Conservation (phyloP, 352 stramenopile species). For the Globisporangium paddicum region DNA sequence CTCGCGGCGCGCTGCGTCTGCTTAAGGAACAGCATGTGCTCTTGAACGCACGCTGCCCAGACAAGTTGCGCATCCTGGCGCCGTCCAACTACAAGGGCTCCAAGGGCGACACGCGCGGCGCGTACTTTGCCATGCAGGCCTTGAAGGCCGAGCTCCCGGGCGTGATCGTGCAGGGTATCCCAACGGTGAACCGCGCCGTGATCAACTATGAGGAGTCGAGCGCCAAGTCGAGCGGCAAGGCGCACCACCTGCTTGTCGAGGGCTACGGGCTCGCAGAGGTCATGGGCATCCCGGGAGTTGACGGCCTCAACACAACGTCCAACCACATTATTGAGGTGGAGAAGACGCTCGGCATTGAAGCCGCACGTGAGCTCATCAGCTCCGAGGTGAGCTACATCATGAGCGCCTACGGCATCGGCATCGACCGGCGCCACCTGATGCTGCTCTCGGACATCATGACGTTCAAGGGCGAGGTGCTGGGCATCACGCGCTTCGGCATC, state of each 20-base stretch:
- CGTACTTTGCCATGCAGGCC: slow-evolving; percentile 94
- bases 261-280: slow-evolving; percentile 97
- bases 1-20: slow-evolving; percentile 60
- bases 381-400: slow-evolving; percentile 99
- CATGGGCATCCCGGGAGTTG: slow-evolving; percentile 97
- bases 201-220: slow-evolving; percentile 97
- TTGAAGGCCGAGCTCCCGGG: slow-evolving; percentile 94
- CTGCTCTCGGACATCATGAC: slow-evolving; percentile 99
- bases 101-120: slow-evolving; percentile 64
- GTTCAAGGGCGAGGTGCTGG: slow-evolving; percentile 93
- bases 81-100: slow-evolving; percentile 86
- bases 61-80: slow-evolving; percentile 80
- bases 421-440: slow-evolving; percentile 98
- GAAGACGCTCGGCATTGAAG: slow-evolving; percentile 98
- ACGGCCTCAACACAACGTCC: slow-evolving; percentile 94
- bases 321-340: slow-evolving; percentile 99
- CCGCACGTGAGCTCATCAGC: slow-evolving; percentile 94
- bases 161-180: slow-evolving; percentile 98
- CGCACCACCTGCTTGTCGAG: slow-evolving; percentile 98
- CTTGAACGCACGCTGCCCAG: slow-evolving; percentile 72
- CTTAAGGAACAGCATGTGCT: slow-evolving; percentile 86
- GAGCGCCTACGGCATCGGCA: slow-evolving; percentile 97
- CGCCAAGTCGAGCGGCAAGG: slow-evolving; percentile 45
- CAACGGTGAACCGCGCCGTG: slow-evolving; percentile 96
- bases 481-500: slow-evolving; percentile 97